phyloP scores from a whole-genome alignment of 2,329 filamentous ascomycete genomes.

The Grosmannia clavigera region DNA sequence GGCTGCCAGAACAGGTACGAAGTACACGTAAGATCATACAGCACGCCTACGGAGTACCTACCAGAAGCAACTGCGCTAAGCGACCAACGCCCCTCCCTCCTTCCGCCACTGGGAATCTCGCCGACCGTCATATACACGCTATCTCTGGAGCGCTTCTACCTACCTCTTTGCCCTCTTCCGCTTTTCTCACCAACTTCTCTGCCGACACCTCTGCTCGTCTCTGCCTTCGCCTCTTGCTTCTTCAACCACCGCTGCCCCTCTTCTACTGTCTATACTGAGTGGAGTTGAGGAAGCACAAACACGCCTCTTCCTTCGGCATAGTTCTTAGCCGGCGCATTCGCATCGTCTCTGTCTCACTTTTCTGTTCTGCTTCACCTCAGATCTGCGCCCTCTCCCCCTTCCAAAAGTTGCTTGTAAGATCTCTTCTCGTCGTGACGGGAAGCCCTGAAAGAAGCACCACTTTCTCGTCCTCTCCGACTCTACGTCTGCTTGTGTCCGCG shows the following conservation, averaged over 20 bases:
- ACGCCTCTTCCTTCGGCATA: not conserved
- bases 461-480: not conserved
- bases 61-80: not conserved
- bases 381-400: not conserved
- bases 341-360: not conserved
- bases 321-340: not conserved
- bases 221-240: not conserved
- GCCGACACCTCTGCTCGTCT: not conserved
- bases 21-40: not conserved
- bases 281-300: not conserved
- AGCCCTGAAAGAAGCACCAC: not conserved
- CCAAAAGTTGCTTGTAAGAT: not conserved
- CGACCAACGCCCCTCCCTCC: not conserved
- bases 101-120: not conserved
- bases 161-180: not conserved
- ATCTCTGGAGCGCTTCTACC: not conserved
- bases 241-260: not conserved
- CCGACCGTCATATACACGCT: not conserved
- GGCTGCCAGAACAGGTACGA: slow-evolving; percentile 1
- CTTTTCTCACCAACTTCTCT: slow-evolving; percentile 1
- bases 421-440: not conserved
- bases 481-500: not conserved
- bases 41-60: not conserved
- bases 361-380: not conserved
- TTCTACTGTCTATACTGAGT: not conserved